Conservation (phyloP, 371 early-diverging fungal species). For the Mortierella sp. region DNA sequence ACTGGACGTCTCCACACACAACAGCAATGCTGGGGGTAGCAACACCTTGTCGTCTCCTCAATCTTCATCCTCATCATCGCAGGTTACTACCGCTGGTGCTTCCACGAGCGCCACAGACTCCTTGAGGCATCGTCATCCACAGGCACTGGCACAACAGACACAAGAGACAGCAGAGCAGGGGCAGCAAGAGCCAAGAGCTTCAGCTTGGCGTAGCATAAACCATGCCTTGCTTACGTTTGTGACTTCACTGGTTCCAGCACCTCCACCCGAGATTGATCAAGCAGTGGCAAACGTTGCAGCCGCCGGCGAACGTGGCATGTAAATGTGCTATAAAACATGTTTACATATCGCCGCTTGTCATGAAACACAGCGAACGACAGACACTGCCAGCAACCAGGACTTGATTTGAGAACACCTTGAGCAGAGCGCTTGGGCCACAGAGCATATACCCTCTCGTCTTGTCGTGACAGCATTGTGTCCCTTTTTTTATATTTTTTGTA, state of each 20-base stretch:
- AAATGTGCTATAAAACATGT: neutral
- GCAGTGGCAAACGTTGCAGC: slow-evolving; percentile 47
- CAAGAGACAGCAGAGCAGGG: slow-evolving; percentile 14
- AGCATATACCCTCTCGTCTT: slow-evolving; percentile 5
- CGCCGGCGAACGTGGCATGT: slow-evolving; percentile 49
- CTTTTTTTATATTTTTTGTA: neutral
- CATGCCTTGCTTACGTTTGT: slow-evolving; percentile 53
- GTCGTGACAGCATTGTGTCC: neutral
- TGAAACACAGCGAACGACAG: neutral
- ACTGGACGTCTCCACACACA: neutral
- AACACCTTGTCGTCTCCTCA: neutral
- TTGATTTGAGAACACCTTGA: slow-evolving; percentile 2
- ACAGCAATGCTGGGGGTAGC: neutral
- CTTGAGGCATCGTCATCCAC: neutral
- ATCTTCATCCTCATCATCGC: neutral
- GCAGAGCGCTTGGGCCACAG: neutral
- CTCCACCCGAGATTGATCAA: slow-evolving; percentile 51
- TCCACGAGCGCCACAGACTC: neutral
- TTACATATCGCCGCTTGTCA: neutral
- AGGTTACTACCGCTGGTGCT: neutral
- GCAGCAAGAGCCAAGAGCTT: slow-evolving; percentile 28
- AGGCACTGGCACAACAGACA: neutral
- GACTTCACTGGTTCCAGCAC: slow-evolving; percentile 52
- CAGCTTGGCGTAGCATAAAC: slow-evolving; percentile 48
- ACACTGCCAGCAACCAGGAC: neutral